phyloP scores from a whole-genome alignment of 305 asterid genomes.

The Fraxinus ornus region DNA sequence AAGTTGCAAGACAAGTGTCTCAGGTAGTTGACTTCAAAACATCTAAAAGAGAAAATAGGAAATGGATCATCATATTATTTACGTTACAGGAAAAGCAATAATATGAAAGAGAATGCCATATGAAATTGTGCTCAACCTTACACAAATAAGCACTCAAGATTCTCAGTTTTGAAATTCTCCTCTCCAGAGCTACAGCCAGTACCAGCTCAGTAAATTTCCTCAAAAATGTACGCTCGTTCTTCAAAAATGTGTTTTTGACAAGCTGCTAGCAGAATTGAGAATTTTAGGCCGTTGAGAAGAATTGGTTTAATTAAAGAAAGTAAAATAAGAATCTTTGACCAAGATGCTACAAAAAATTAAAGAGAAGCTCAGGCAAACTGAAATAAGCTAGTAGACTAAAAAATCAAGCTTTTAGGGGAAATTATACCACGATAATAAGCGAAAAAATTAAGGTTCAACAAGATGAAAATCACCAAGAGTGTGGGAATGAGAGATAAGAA shows the following conservation, averaged over 20 bases:
- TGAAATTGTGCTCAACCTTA: constrained; percentile 27
- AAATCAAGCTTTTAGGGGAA: not conserved
- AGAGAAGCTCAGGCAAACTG: not conserved
- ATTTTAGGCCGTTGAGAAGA: not conserved
- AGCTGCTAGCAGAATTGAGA: constrained; percentile 29
- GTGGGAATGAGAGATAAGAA: not conserved
- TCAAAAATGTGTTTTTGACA: constrained; percentile 32
- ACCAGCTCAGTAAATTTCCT: constrained; percentile 38
- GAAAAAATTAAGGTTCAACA: not conserved
- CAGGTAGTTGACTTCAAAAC: not conserved
- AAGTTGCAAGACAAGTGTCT: not conserved
- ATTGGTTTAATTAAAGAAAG: not conserved
- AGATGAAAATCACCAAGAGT: not conserved
- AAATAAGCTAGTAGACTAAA: not conserved
- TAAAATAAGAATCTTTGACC: not conserved
- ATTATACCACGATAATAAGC: not conserved
- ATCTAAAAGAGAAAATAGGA: not conserved
- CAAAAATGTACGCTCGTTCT: constrained; percentile 34
- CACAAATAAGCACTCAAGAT: constrained; percentile 36
- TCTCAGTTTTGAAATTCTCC: constrained; percentile 32
- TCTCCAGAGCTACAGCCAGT: constrained; percentile 37
- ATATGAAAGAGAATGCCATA: not conserved
- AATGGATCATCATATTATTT: not conserved
- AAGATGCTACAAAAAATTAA: not conserved
- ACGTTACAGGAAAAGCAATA: not conserved